These are phyloP conservation scores for Saccharomycopsis javanensis DNA, from an alignment of 805 yeast species.

Conservation along the genomic window DNA sequence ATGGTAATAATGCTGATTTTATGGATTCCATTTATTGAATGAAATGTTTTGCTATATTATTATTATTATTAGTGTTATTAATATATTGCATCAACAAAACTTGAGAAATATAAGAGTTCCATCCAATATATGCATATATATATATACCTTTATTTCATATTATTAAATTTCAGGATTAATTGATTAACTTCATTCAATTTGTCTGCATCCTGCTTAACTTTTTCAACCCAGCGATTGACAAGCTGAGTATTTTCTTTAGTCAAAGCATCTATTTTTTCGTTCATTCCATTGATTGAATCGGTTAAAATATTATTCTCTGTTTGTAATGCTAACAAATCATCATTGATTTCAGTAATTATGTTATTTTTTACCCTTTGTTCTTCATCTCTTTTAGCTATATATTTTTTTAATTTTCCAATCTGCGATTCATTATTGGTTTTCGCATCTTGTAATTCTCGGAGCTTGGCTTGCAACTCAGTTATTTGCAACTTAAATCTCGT, in stretches of 20 bases:
- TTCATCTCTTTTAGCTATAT: slow-evolving; percentile 15
- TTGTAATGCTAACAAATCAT: slow-evolving; percentile 52
- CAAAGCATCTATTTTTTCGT: slow-evolving; percentile 23
- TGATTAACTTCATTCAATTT: slow-evolving; percentile 40
- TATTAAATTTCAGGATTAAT: not conserved
- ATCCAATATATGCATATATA: not conserved
- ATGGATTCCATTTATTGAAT: slow-evolving; percentile 11
- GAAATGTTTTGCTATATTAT: too few species aligned
- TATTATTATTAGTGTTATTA: not conserved
- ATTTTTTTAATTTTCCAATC: not conserved
- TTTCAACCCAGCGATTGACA: slow-evolving; percentile 50
- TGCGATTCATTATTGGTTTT: not conserved
- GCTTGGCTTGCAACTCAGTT: not conserved
- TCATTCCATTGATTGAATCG: slow-evolving; percentile 15
- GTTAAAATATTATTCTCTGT: slow-evolving; percentile 45
- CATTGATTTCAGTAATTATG: slow-evolving; percentile 51
- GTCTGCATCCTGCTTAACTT: slow-evolving; percentile 52
- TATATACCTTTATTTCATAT: not conserved
- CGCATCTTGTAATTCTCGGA: not conserved
- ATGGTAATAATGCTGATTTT: slow-evolving; percentile 15
- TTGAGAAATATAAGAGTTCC: not conserved
- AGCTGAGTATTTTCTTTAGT: slow-evolving; percentile 40
- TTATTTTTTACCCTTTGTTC: slow-evolving; percentile 37
- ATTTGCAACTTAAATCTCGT: not conserved
- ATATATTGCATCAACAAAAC: not conserved